Evolutionary conservation across 1,284 basidiomycete genomes (phyloP), one percentile per base, ranked within the genome.

Genomic region (Sporisorium reilianum): DNA sequence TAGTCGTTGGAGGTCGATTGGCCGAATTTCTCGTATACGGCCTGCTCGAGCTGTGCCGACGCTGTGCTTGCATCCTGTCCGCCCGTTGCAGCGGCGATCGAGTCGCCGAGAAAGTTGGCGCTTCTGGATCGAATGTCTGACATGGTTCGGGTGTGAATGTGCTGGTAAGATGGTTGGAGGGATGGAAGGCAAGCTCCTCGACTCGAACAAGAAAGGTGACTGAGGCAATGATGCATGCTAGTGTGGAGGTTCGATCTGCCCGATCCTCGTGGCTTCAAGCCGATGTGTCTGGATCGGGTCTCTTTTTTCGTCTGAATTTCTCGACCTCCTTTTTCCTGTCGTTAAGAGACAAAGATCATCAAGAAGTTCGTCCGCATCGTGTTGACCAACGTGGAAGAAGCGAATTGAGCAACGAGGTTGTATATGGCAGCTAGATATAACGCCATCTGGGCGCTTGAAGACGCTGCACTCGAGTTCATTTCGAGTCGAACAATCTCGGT

Each of bases 1-100:
- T 75, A 75, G 41, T 63, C 72, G 46, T 75, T 75, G 14, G 66
- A 66, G 1, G 71, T 74, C 2, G 64, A 67, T 8, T 70, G 52
- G 25, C 45, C 64, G 23, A 49, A 45, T 38, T 70, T 70, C 34
- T 60, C 55, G 45, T 44, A 63, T 23, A 75, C 51, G 22, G 66
- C 66, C 46, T 70, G 44, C 32, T 75, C 72, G 50, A 75, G 60
- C 40, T 66, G 67, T 18, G 51, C 9, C n/a, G 62, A 64, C 2
- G 60, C 46, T 6, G 61, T 20, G 52, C 32, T 30, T 22, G 67
- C 49, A 25, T 59, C 63, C 42, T 69, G 59, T 1, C 45, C 46
- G 22, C 58, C 61, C 28, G 65, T 54, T 1, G 64, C 61, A 2
- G 71, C 58, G 5, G 58, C 32, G 41, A 74, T 67, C 20, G 71